These are phyloP conservation scores for Plectosphaerella sp. DNA, from an alignment of 2,329 filamentous ascomycete species.

Conservation along the genomic window DNA sequence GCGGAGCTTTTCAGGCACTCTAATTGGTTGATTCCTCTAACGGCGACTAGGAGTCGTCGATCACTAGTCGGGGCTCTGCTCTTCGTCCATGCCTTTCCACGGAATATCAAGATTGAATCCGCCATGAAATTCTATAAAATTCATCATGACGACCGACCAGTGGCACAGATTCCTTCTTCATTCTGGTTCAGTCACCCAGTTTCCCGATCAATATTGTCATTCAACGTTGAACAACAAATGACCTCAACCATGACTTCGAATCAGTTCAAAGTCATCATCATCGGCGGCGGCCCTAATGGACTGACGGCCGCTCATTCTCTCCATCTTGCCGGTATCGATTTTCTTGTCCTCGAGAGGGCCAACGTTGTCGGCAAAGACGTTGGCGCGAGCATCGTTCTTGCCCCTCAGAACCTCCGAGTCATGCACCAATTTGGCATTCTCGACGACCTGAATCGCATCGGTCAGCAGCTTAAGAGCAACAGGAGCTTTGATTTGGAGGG, in stretches of 20 bases:
- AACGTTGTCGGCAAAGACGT: slow-evolving; percentile 16
- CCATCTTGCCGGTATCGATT: slow-evolving; percentile 25
- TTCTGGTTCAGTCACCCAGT: no score
- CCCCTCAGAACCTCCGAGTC: slow-evolving; percentile 19
- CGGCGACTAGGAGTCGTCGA: no score
- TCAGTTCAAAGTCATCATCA: slow-evolving; percentile 21
- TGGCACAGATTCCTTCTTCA: no score
- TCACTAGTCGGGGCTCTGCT: no score
- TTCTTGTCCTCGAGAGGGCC: slow-evolving; percentile 24
- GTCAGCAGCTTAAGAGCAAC: background rate
- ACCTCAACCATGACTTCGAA: background rate
- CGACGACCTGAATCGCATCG: background rate
- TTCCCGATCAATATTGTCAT: no score
- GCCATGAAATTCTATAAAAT: no score
- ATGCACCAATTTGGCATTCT: slow-evolving; percentile 24
- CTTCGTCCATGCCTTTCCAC: no score
- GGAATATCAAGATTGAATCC: no score
- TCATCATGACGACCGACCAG: no score
- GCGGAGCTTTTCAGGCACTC: no score
- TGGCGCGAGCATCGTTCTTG: slow-evolving; percentile 22
- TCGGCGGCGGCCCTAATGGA: slow-evolving; percentile 24
- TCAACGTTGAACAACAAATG: no score
- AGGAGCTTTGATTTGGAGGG: background rate
- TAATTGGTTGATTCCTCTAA: no score
- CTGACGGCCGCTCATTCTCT: slow-evolving; percentile 23